These are phyloP conservation scores for Colletotrichum tamarilloi DNA, from an alignment of 2,329 filamentous ascomycete species.

Conservation along the genomic window DNA sequence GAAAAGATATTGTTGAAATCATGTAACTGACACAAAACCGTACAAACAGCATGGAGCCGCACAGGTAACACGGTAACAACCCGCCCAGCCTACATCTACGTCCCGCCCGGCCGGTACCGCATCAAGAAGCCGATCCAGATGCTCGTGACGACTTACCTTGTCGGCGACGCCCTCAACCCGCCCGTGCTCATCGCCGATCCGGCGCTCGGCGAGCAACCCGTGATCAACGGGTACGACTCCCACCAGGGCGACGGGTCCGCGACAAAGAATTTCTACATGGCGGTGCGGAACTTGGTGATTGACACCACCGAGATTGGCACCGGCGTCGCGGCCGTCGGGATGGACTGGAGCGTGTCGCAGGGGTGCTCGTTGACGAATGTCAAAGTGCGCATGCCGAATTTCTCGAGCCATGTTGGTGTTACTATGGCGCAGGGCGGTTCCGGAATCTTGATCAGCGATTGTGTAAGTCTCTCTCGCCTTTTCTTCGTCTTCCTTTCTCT, in stretches of 20 bases:
- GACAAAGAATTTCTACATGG: conserved; percentile 49
- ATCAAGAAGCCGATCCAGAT: conserved; percentile 44
- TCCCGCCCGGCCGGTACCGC: conserved; percentile 45
- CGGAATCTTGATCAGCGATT: conserved; percentile 45
- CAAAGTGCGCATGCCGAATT: conserved; percentile 47
- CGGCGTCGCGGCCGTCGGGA: conserved; percentile 37
- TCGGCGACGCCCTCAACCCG: conserved; percentile 44
- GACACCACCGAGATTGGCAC: conserved; percentile 40
- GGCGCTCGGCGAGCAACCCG: conserved; percentile 31
- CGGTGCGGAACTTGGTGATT: conserved; percentile 44
- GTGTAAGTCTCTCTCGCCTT: conserved; percentile 20
- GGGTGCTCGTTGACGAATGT: conserved; percentile 44
- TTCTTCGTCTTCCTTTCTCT: too few species aligned
- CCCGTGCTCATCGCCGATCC: conserved; percentile 43
- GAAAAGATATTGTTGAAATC: too few species aligned
- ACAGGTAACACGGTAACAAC: conserved; percentile 43
- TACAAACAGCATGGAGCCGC: conserved; percentile 39
- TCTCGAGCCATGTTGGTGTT: conserved; percentile 48
- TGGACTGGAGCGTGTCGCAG: conserved; percentile 47
- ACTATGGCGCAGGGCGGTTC: conserved; percentile 48
- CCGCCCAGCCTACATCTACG: conserved; percentile 40
- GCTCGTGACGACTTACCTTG: conserved; percentile 44
- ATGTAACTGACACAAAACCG: too few species aligned
- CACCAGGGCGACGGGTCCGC: conserved; percentile 40
- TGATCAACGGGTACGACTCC: conserved; percentile 41